phyloP scores from a whole-genome alignment of 495 filamentous ascomycete genomes.

The Xanthoparmelia taractica region DNA sequence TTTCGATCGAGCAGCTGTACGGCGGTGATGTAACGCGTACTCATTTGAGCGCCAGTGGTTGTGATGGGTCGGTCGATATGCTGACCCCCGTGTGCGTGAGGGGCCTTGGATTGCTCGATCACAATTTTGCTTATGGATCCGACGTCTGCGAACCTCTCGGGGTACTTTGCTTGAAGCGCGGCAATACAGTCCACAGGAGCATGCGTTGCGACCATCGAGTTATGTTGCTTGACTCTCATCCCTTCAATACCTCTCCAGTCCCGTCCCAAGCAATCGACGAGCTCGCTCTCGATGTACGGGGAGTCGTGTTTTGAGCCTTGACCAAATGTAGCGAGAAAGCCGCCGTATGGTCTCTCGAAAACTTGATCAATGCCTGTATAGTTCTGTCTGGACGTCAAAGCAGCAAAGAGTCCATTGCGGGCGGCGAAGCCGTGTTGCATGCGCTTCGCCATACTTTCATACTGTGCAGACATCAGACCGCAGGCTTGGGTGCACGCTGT shows the following conservation, averaged over 20 bases:
- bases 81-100: slow-evolving; percentile 38
- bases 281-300: slow-evolving; percentile 27
- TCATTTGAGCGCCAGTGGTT: slow-evolving; percentile 40
- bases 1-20: slow-evolving; percentile 36
- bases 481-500: slow-evolving; percentile 39
- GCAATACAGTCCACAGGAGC: slow-evolving; percentile 30
- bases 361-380: slow-evolving; percentile 43
- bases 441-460: slow-evolving; percentile 37
- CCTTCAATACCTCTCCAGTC: slow-evolving; percentile 33
- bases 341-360: slow-evolving; percentile 38
- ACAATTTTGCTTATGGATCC: slow-evolving; percentile 26
- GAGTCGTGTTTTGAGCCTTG: slow-evolving; percentile 32
- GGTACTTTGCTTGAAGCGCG: slow-evolving; percentile 27
- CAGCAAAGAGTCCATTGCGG: slow-evolving; percentile 38
- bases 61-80: slow-evolving; percentile 32
- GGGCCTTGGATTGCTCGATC: slow-evolving; percentile 30
- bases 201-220: slow-evolving; percentile 35
- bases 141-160: slow-evolving; percentile 23
- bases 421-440: slow-evolving; percentile 44
- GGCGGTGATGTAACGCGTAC: slow-evolving; percentile 35
- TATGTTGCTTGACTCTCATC: slow-evolving; percentile 39
- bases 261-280: slow-evolving; percentile 33
- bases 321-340: slow-evolving; percentile 36
- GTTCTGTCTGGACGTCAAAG: slow-evolving; percentile 32
- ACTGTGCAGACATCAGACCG: slow-evolving; percentile 41